Base-by-base conservation (phyloP, 257 asterid genomes). In the Solanum virginianum region DNA sequence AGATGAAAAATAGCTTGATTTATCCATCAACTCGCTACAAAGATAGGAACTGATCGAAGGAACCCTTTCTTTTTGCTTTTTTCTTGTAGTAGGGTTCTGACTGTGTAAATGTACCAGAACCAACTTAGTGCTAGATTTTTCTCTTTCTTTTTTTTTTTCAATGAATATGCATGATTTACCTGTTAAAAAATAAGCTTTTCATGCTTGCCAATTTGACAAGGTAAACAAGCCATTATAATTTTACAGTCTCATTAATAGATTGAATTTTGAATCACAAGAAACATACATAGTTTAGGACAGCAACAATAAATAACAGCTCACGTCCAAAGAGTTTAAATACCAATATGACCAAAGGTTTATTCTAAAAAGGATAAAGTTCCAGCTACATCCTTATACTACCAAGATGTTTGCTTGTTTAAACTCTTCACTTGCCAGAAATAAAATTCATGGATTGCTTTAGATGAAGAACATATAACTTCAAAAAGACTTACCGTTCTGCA, bases 401-500 rank as follows among this genome's bases (percentile, higher is more conserved):
- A 70, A 70, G 54, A 41, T 71, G 51, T 41, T 71, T 69, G 51
- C 59, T 74, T 49, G 60, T 49, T 49, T 14, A 26, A 77, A 51
- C 47, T 51, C 82, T 51, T 51, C 63, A 26, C 53, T 77, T 26
- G 63, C 63, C 63, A 77, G 82, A 77, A 26, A 77, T 29, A 41
- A 43, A 26, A 77, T 51, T 24, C 63, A 51, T 45, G 4, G 63
- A 51, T 59, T 36, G 84, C 39, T 59, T 53, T 68, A 17, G 71
- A 59, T 43, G 29, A 10, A 11, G 26, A 71, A 54, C n/a, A 86
- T 16, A 56, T 41, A 41, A 54, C 45, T 41, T 59, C n/a, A 65
- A 65, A 65, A 65, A 75, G 80, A 59, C 60, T 45, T 89, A 97
- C 98, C 97, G 94, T 92, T 97, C 98, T 79, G 98, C 98, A 88